phyloP scores from a whole-genome alignment of 768 basidiomycete genomes.

The Cubamyces lactineus region DNA sequence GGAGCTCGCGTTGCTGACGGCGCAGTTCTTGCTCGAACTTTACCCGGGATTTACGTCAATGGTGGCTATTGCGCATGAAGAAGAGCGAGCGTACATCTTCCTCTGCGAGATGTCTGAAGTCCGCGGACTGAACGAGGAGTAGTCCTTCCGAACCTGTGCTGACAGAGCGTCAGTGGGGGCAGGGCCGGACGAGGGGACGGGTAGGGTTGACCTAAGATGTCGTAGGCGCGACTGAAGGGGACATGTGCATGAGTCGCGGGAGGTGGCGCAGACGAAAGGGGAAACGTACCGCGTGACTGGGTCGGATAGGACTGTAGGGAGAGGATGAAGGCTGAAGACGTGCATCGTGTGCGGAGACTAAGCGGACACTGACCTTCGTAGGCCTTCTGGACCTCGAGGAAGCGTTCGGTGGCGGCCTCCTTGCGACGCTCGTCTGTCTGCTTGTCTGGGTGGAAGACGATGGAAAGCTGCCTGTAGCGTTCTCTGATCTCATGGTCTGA shows the following conservation, averaged over 20 bases:
- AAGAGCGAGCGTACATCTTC: conserved; percentile 13
- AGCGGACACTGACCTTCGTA: conserved; percentile 62
- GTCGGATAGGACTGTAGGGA: conserved; percentile 61
- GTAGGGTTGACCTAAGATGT: conserved; percentile 58
- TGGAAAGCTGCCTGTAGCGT: conserved; percentile 68
- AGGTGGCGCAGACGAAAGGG: conserved; percentile 8
- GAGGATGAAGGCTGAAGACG: conserved; percentile 9
- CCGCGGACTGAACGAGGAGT: conserved; percentile 17
- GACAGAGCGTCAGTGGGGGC: conserved; percentile 10
- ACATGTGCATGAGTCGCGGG: conserved; percentile 11
- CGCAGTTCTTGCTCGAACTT: conserved; percentile 52
- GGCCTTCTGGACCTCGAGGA: conserved; percentile 79
- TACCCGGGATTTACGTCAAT: conserved; percentile 17
- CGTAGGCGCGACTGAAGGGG: conserved; percentile 66
- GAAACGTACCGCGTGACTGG: conserved; percentile 61
- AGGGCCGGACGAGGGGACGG: not conserved
- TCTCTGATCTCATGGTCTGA: conserved; percentile 74
- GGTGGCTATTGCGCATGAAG: not conserved
- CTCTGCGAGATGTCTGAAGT: conserved; percentile 18
- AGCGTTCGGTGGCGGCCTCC: conserved; percentile 63
- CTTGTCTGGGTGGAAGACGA: conserved; percentile 86
- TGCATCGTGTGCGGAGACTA: not conserved
- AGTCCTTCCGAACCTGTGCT: conserved; percentile 31
- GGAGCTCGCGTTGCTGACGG: conserved; percentile 42
- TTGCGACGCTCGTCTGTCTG: conserved; percentile 61